phyloP scores from a whole-genome alignment of 2,329 filamentous ascomycete species.

The Mariannaea sp. region DNA sequence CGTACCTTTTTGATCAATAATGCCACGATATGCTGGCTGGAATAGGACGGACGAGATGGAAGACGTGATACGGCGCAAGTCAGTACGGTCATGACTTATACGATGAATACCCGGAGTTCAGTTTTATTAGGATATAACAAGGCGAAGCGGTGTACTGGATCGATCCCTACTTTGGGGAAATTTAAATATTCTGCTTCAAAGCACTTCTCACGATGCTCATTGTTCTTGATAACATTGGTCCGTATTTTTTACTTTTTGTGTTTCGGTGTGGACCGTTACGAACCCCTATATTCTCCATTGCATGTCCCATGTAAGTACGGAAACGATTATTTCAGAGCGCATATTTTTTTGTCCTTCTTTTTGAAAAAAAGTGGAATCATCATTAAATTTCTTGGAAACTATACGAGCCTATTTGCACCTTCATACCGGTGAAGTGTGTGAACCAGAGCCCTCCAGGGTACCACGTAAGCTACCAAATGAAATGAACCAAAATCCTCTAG shows the following conservation, averaged over 20 bases:
- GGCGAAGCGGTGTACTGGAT: constrained; percentile 38
- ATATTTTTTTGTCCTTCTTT: too few relatives aligned
- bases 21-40: background rate
- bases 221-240: constrained; percentile 3
- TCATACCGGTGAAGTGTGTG: constrained; percentile 40
- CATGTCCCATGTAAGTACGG: too few relatives aligned
- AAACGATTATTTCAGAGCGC: too few relatives aligned
- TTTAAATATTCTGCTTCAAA: constrained; percentile 27
- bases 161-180: constrained; percentile 21
- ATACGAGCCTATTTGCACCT: constrained; percentile 56
- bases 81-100: constrained; percentile 10
- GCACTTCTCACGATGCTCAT: constrained; percentile 19
- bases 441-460: constrained; percentile 38
- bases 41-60: background rate
- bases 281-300: too few relatives aligned
- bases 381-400: constrained; percentile 48
- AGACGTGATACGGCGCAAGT: constrained; percentile 1
- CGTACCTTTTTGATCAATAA: background rate
- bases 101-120: constrained; percentile 29
- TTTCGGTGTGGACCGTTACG: too few relatives aligned
- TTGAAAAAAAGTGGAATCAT: constrained; percentile 14
- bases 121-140: constrained; percentile 32
- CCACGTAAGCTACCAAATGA: constrained; percentile 25
- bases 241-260: background rate
- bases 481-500: constrained; percentile 30